A percentile compares a stretch with the other conserved stretches of the same genome.
These are phyloP conservation scores for Hericium erinaceus DNA, from an alignment of 768 basidiomycete species.

Conservation along the genomic window DNA sequence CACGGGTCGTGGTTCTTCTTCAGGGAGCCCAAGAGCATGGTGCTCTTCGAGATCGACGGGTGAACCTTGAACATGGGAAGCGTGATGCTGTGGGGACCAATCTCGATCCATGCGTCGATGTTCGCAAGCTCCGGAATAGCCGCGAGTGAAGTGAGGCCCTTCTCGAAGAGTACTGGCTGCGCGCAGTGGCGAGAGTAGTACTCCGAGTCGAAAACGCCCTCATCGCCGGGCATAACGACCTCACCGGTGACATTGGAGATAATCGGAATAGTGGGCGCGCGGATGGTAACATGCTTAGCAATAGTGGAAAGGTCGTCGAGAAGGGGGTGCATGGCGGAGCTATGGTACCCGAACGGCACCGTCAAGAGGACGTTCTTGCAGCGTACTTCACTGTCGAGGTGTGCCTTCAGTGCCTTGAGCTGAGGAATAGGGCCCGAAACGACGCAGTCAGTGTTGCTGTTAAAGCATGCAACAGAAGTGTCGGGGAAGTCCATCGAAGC, in stretches of 20 bases:
- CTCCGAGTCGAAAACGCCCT: conserved; percentile 32
- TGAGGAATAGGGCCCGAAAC: conserved; percentile 45
- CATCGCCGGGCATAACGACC: conserved; percentile 44
- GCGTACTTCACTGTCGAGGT: conserved; percentile 27
- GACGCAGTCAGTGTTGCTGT: conserved; percentile 46
- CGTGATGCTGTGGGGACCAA: conserved; percentile 52
- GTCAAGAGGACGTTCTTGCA: conserved; percentile 36
- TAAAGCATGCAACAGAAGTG: conserved; percentile 50
- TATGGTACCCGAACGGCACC: conserved; percentile 61
- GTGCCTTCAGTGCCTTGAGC: conserved; percentile 31
- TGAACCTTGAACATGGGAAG: conserved; percentile 48
- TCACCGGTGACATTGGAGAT: conserved; percentile 53
- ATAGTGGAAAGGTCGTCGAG: conserved; percentile 37
- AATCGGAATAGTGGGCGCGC: conserved; percentile 46
- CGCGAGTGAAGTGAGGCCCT: conserved; percentile 36
- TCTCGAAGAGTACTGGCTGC: conserved; percentile 47
- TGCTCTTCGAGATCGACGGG: conserved; percentile 21
- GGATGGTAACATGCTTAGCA: conserved; percentile 28
- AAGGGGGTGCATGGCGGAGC: conserved; percentile 50
- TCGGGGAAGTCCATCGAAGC: conserved; percentile 25
- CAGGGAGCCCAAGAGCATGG: conserved; percentile 40
- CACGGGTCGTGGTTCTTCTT: conserved; percentile 35
- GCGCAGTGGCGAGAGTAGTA: conserved; percentile 55
- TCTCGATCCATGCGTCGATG: conserved; percentile 50
- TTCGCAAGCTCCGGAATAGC: conserved; percentile 17